Conservation (phyloP, 805 yeast species). For the Wickerhamiella galacta region DNA sequence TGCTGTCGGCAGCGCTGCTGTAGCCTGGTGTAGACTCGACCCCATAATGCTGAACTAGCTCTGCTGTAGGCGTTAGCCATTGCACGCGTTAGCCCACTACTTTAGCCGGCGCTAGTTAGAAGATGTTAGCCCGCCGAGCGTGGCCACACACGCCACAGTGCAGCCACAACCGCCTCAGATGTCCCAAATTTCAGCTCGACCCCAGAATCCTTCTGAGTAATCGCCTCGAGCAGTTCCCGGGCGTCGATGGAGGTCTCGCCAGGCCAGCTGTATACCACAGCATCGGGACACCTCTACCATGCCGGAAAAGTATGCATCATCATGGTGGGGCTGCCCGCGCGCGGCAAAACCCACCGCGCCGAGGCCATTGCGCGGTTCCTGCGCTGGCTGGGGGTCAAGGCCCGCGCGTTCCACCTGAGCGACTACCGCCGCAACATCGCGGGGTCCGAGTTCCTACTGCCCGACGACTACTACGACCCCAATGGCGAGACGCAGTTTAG, state of each 20-base stretch:
- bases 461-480: constrained; percentile 39
- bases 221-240: too few species aligned
- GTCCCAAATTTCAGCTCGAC: too few species aligned
- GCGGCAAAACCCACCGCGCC: constrained; percentile 87
- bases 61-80: too few species aligned
- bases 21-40: too few species aligned
- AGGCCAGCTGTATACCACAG: constrained; percentile 85
- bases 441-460: constrained; percentile 35
- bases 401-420: constrained; percentile 82
- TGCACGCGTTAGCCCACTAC: too few species aligned
- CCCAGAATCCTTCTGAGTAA: too few species aligned
- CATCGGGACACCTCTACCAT: constrained; percentile 80
- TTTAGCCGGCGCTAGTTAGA: too few species aligned
- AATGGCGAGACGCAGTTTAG: constrained; percentile 36
- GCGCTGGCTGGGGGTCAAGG: constrained; percentile 90
- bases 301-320: constrained; percentile 88
- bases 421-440: constrained; percentile 56
- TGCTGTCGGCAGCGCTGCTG: too few species aligned
- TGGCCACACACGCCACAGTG: too few species aligned
- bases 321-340: constrained; percentile 83
- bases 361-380: constrained; percentile 83
- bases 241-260: constrained; percentile 33
- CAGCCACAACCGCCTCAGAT: too few species aligned
- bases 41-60: too few species aligned
- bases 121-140: too few species aligned